Evolutionary conservation across 1,284 basidiomycete species (phyloP).

Genomic region (Apiotrichum sp.): DNA sequence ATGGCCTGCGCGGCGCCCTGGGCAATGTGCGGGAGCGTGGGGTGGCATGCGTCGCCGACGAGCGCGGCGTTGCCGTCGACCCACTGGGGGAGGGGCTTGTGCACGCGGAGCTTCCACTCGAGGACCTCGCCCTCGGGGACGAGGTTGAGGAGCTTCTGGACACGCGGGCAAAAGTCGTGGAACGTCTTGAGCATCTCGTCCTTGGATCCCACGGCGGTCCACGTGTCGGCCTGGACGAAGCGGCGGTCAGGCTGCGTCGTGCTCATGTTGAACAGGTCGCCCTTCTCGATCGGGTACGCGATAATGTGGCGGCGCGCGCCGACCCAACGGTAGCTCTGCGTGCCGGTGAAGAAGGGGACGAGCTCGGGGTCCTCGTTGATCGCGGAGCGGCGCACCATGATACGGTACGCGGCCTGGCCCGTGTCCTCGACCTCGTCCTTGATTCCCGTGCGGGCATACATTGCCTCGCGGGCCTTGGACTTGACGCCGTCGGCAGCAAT

Average conservation of each 20-base stretch:
- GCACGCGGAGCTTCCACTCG: slow-evolving; percentile 46
- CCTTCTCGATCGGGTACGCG: slow-evolving; percentile 41
- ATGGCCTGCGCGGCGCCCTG: slow-evolving; percentile 47
- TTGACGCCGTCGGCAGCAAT: slow-evolving; percentile 46
- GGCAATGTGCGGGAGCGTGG: slow-evolving; percentile 39
- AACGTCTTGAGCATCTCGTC: slow-evolving; percentile 40
- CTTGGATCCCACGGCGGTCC: slow-evolving; percentile 42
- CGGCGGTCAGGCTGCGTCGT: slow-evolving; percentile 44
- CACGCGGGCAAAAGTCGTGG: slow-evolving; percentile 40
- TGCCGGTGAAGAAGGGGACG: slow-evolving; percentile 36
- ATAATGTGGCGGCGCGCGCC: slow-evolving; percentile 45
- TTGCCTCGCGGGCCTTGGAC: slow-evolving; percentile 31
- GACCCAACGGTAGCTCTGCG: slow-evolving; percentile 44
- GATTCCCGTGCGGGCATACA: slow-evolving; percentile 36
- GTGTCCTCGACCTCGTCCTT: slow-evolving; percentile 43
- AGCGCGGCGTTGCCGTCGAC: slow-evolving; percentile 33
- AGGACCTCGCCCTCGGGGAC: slow-evolving; percentile 42
- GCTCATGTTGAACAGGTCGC: slow-evolving; percentile 43
- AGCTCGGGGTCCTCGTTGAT: slow-evolving; percentile 44
- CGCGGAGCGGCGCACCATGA: slow-evolving; percentile 36
- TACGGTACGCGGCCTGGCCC: slow-evolving; percentile 47
- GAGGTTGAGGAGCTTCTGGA: slow-evolving; percentile 42
- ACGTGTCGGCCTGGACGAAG: slow-evolving; percentile 38
- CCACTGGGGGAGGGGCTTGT: slow-evolving; percentile 41
- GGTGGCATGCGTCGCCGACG: slow-evolving; percentile 39